These are phyloP conservation scores for Quercus berberidifolia DNA, from an alignment of 306 rosid genomes.

Conservation along the genomic window DNA sequence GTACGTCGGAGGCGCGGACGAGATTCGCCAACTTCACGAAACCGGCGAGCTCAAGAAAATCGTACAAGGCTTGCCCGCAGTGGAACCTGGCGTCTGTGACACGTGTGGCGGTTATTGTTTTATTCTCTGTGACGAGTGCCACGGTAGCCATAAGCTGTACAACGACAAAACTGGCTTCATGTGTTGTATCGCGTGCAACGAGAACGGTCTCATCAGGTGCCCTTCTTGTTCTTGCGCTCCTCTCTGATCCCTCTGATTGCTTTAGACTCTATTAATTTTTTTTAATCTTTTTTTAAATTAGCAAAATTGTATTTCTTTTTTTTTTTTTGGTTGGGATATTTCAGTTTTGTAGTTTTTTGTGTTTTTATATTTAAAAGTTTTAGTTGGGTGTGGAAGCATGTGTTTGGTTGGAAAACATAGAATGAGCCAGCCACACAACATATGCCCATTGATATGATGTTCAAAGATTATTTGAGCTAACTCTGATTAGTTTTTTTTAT, in stretches of 20 bases:
- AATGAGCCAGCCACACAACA: not conserved
- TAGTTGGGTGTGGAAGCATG: conserved; percentile 10
- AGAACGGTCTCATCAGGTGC: conserved; percentile 89
- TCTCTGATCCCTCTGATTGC: conserved; percentile 5
- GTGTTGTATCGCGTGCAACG: conserved; percentile 68
- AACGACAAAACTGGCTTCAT: conserved; percentile 65
- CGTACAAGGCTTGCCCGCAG: conserved; percentile 72
- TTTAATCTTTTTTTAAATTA: not conserved
- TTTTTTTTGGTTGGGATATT: not conserved
- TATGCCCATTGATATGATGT: not conserved
- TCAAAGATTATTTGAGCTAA: conserved; percentile 11
- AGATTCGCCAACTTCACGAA: conserved; percentile 70
- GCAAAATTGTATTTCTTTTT: not conserved
- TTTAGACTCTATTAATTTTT: not conserved
- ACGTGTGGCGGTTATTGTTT: conserved; percentile 72
- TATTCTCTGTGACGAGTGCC: conserved; percentile 66
- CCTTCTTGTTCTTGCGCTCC: conserved; percentile 66
- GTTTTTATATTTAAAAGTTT: not conserved
- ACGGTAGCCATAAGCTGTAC: conserved; percentile 78
- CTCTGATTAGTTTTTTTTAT: not conserved
- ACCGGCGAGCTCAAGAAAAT: conserved; percentile 86
- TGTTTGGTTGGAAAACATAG: conserved; percentile 1
- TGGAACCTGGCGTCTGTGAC: conserved; percentile 51
- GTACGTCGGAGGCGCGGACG: conserved; percentile 85
- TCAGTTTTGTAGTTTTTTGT: conserved; percentile 19